Evolutionary conservation across 2,329 filamentous ascomycete genomes (phyloP), one percentile per base, ranked within the genome.

Genomic region (Fusarium pseudocircinatum): DNA sequence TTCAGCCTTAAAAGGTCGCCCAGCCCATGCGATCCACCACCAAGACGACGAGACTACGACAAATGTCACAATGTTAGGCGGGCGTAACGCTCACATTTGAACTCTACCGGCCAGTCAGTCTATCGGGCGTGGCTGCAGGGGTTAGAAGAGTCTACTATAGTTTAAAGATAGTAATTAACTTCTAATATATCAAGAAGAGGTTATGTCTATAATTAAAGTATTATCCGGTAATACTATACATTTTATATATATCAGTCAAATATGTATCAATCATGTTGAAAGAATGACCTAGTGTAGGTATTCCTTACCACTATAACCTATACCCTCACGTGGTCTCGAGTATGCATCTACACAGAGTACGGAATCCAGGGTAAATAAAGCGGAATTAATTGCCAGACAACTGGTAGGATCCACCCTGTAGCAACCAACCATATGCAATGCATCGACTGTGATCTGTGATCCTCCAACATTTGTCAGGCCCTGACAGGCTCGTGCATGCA

Each of bases 401-500:
- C 32, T 26, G 24, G 34, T 22, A 15, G 18, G 32, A 37, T 37
- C 46, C 43, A 28, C 43, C 18, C 9, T 13, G 9, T n/a, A 49
- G 15, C 28, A 49, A 49, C 15, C 46, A 32, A 24, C 28, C 28
- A 49, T n/a, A 53, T 37, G 50, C 34, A 37, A 28, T 28, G 24
- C 43, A 60, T 50, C 34, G 32, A 53, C 34, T 44, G 58, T 40
- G 47, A 56, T 46, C 52, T 62, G 60, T 54, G 63, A 72, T 75
- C 64, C 60, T 60, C 57, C 63, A 57, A 39, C 46, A 46, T 39
- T 63, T 69, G 44, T 39, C 63, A 61, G 49, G 57, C 28, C 65
- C 63, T 62, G 56, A 56, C 34, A 47, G 52, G 63, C 56, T 47
- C 54, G 50, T 70, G 62, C 54, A 71, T 67, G 63, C 61, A 60